Evolutionary conservation across 352 stramenopile species (phyloP).

Genomic region (Globisporangium barbulae): DNA sequence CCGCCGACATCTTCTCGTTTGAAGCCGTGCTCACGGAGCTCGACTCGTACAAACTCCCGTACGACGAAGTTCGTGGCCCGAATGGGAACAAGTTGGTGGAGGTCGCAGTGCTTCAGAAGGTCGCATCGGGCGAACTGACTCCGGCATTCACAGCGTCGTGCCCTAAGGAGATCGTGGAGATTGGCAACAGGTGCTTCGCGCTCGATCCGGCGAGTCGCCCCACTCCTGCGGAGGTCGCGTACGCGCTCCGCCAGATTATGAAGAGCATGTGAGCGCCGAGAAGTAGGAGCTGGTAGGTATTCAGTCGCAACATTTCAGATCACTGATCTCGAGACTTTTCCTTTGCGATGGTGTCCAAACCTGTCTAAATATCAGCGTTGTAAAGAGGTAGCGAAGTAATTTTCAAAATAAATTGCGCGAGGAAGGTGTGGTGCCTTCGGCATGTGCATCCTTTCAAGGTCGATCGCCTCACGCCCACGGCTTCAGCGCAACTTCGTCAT

Average conservation of each 20-base stretch:
- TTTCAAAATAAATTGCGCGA: no score
- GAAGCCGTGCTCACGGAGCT: constrained; percentile 55
- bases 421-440: no score
- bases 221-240: constrained; percentile 38
- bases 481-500: constrained; percentile 66
- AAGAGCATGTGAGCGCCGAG: constrained; percentile 3
- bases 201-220: constrained; percentile 34
- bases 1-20: constrained; percentile 59
- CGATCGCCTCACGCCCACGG: constrained; percentile 38
- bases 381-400: no score
- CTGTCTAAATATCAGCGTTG: no score
- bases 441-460: no score
- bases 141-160: constrained; percentile 33
- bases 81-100: constrained; percentile 37
- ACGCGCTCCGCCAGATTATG: constrained; percentile 33
- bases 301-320: no score
- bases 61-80: constrained; percentile 31
- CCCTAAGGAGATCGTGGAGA: constrained; percentile 27
- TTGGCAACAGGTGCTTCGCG: constrained; percentile 21
- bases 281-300: no score
- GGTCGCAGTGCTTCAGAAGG: constrained; percentile 42
- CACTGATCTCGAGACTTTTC: no score
- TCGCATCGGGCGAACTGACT: constrained; percentile 29
- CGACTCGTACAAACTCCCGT: constrained; percentile 49
- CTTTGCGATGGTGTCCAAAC: no score